Base-by-base conservation (phyloP, 139 green algal genomes). In the Pleodorina starrii region DNA sequence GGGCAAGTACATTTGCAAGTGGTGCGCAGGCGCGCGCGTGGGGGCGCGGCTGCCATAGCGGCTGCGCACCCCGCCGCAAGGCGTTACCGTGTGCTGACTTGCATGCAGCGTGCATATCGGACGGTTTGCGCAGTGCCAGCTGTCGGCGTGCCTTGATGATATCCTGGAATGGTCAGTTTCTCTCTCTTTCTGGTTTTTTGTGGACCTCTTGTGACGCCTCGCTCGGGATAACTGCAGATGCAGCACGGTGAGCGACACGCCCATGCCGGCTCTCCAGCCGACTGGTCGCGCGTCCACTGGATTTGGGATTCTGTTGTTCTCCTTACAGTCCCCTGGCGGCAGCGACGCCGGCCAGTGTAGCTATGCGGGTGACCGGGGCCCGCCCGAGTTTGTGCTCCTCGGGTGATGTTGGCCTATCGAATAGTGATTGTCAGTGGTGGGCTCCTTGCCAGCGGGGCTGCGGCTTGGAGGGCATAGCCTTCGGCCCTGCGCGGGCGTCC, bases 101-200 rank as follows among this genome's bases (percentile, higher is more conserved):
- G 76, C 76, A 84, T 84, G 76, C 76, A 84, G 76, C 76, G 76
- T 84, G 76, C 76, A 84, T 84, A 71, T 84, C 76, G 44, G 76
- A 69, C 76, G 48, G 32, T 84, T 69, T 69, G 48, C 32, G 48
- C 48, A 38, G 38, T 80, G 72, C 57, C 23, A 25, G 35, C 7
- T 77, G 38, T 77, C 69, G 3, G 44, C 76, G 76, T 84, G 76
- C 76, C 57, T 48, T 84, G 72, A 48, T 59, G 72, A 48, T 82
- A 42, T 82, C 43, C 44, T 82, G 23, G 44, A 82, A 63, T 66
- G 25, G 40, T 25, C 74, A 43, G 74, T 66, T 82, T 66, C 74
- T 82, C 74, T 82, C 69, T 77, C 69, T 82, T 44, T 82, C 66
- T 5, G 48, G 74, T 48, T 80, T 80, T 82, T 63, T 63, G n/a